These are phyloP conservation scores for Paecilomyces fulvus DNA, from an alignment of 2,329 filamentous ascomycete genomes.

Conservation along the genomic window DNA sequence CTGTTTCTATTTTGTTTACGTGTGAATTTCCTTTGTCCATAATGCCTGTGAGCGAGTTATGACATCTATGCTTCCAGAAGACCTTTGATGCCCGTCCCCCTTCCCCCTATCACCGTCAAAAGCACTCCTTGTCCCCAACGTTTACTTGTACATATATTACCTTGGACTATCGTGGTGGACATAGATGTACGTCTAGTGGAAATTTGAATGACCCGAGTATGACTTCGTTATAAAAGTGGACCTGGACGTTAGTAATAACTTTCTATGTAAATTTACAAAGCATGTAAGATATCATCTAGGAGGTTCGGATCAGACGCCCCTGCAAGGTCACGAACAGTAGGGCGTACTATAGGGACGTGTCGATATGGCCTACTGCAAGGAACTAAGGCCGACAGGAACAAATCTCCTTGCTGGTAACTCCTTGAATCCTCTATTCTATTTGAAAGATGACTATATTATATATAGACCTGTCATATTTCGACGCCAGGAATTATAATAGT, in stretches of 20 bases:
- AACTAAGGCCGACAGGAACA: not conserved
- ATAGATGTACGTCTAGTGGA: not conserved
- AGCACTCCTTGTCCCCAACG: not conserved
- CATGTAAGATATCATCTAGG: not conserved
- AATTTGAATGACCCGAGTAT: not conserved
- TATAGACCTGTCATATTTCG: not conserved
- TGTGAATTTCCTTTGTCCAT: constrained; percentile 3
- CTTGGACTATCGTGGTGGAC: not conserved
- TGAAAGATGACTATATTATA: not conserved
- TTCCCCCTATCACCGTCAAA: not conserved
- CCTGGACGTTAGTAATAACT: not conserved
- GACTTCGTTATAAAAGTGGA: not conserved
- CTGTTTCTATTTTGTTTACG: constrained; percentile 9
- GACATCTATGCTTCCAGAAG: not conserved
- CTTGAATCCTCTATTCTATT: not conserved
- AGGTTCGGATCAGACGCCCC: not conserved
- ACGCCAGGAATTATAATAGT: not conserved
- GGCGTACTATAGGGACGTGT: not conserved
- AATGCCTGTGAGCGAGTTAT: not conserved
- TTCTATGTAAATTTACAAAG: not conserved
- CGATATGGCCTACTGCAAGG: not conserved
- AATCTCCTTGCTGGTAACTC: not conserved
- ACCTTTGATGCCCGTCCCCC: not conserved
- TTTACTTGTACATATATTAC: not conserved
- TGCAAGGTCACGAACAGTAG: not conserved